Base-by-base conservation (phyloP, 2,329 filamentous ascomycete species). In the Xylariaceae sp. region DNA sequence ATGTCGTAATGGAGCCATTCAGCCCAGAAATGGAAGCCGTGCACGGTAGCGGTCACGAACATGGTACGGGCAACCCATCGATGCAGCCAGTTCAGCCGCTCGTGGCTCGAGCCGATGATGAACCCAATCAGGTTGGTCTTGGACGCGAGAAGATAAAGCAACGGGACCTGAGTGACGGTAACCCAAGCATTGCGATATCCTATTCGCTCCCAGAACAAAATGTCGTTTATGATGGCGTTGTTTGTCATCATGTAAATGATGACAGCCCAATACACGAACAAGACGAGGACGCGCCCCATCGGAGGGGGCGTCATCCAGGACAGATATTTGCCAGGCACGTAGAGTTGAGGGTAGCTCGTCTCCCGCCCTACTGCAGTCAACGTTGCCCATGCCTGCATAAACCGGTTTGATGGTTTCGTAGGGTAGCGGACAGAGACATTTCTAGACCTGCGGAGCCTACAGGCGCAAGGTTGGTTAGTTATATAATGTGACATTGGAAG, bases 51-150 rank as follows among this genome's bases (percentile, higher is more conserved):
- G 0, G 78, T 84, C 12, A 85, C 63, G 24, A 86, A 72, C 63
- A 86, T 75, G 39, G 78, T 82, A 42, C 83, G 72, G 3, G 77
- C 79, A 8, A 81, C 75, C 82, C 83, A 87, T 44, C 83, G 73
- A 52, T 87, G 83, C 36, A 85, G 61, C 82, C 82, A 86, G 56
- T 84, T 85, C 41, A 86, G 64, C 7, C 78, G 71, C 60, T 86
- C 82, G 52, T 85, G 78, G 44, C 79, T 78, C 8, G 73, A 70
- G 9, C 81, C 82, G 3, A 73, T 69, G 16, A 86, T 60, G 37
- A 70, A 65, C 1, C 76, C 79, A n/a, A 85, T 62, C 14, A 77
- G 52, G 46, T 68, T 79, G 44, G 71, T 68, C 54, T 81, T 80
- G 46, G 73, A 73, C 17, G 76, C 70, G 11, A 84, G 67, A 2